Evolutionary conservation across 306 rosid species (phyloP).

Genomic region (peach (Prunus persica)): DNA sequence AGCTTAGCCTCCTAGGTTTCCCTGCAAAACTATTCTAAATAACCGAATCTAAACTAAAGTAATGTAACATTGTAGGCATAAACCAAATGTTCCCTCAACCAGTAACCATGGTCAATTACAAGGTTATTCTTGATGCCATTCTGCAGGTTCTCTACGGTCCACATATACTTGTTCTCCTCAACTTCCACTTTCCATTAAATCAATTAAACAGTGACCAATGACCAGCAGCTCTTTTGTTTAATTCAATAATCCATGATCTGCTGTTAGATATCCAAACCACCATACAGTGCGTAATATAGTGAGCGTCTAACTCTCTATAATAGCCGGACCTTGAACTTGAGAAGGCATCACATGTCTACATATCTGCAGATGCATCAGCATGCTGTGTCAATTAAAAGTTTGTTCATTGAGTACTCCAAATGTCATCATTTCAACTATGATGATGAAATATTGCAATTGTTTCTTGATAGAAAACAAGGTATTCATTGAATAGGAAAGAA

Average conservation of each 20-base stretch:
- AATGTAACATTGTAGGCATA: not conserved
- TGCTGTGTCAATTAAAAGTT: not conserved
- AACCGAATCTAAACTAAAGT: not conserved
- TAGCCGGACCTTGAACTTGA: not conserved
- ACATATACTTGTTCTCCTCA: not conserved
- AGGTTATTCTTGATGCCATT: conserved; percentile 1
- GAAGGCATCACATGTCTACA: not conserved
- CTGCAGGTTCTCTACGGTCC: not conserved
- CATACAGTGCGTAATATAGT: not conserved
- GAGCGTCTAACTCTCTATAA: not conserved
- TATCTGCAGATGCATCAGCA: not conserved
- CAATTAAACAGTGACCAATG: not conserved
- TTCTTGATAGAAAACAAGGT: not conserved
- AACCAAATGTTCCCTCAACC: not conserved
- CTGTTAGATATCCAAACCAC: not conserved
- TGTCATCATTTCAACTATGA: not conserved
- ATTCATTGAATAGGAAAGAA: too few relatives aligned
- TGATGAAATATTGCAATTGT: not conserved
- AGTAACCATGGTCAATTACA: not conserved
- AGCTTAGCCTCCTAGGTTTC: not conserved
- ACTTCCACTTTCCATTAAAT: not conserved
- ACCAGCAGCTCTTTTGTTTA: not conserved
- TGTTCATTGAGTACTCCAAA: not conserved
- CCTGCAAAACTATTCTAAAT: not conserved
- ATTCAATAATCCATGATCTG: not conserved